A percentile compares a stretch with the other conserved stretches of the same genome.
Conservation (phyloP, 1,284 basidiomycete species). For the Microbotryomycetes sp. region DNA sequence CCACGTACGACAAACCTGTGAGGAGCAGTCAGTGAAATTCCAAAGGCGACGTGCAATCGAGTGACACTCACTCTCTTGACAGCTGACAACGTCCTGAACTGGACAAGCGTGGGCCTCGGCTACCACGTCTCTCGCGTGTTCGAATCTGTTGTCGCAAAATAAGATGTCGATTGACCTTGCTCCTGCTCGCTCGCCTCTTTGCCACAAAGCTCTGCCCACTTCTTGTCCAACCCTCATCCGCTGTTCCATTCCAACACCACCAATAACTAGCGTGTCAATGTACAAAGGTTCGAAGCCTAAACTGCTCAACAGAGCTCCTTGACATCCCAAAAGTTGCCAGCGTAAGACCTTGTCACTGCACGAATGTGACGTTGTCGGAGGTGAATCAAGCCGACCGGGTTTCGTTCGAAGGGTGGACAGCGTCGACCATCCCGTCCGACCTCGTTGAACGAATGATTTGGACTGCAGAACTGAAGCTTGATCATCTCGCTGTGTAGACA, state of each 20-base stretch:
- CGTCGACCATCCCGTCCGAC: slow-evolving; percentile 67
- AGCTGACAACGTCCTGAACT: slow-evolving; percentile 34
- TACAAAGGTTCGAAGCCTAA: slow-evolving; percentile 58
- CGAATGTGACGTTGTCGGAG: slow-evolving; percentile 70
- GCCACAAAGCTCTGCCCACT: not conserved
- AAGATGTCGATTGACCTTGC: slow-evolving; percentile 44
- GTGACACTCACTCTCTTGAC: slow-evolving; percentile 15
- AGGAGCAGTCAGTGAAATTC: slow-evolving; percentile 40
- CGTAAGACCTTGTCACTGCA: slow-evolving; percentile 86
- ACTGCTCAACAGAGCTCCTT: slow-evolving; percentile 62
- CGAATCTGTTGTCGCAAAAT: slow-evolving; percentile 57
- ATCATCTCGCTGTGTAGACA: not conserved
- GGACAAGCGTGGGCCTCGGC: not conserved
- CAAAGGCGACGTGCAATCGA: slow-evolving; percentile 20
- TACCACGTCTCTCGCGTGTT: slow-evolving; percentile 50
- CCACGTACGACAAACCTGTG: slow-evolving; percentile 62
- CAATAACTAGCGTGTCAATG: slow-evolving; percentile 59
- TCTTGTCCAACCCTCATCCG: not conserved
- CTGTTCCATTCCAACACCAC: slow-evolving; percentile 46
- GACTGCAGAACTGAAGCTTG: not conserved
- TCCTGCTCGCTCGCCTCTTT: not conserved
- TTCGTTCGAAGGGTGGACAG: slow-evolving; percentile 77
- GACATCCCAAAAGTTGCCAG: slow-evolving; percentile 75
- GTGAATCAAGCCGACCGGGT: slow-evolving; percentile 71
- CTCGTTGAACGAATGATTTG: slow-evolving; percentile 54